Conservation (phyloP, 2,329 filamentous ascomycete genomes). For the Westerdykella ornata region DNA sequence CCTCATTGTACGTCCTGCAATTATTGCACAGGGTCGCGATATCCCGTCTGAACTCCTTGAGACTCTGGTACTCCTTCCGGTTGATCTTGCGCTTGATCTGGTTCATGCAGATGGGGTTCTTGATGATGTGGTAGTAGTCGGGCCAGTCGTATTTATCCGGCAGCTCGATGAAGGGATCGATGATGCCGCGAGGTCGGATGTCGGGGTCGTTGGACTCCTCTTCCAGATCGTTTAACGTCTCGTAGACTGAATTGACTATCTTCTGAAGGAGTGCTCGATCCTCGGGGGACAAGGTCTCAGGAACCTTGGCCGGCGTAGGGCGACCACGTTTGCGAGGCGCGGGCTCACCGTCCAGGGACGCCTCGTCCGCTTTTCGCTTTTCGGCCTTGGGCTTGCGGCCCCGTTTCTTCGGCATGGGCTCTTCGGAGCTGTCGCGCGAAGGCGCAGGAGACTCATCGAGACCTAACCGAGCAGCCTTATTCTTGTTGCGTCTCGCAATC, state of each 20-base stretch:
- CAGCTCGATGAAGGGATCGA: constrained; percentile 87
- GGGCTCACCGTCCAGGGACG: constrained; percentile 59
- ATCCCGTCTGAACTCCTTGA: constrained; percentile 76
- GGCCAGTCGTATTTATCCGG: constrained; percentile 84
- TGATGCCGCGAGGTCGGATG: constrained; percentile 67
- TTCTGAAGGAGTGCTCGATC: constrained; percentile 73
- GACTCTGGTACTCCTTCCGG: constrained; percentile 79
- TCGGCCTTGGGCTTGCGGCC: constrained; percentile 71
- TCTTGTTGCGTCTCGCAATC: constrained; percentile 70
- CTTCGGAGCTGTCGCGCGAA: constrained; percentile 80
- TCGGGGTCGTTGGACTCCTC: constrained; percentile 60
- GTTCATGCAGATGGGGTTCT: constrained; percentile 91
- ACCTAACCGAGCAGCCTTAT: constrained; percentile 58
- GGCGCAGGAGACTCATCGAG: constrained; percentile 61
- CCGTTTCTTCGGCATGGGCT: constrained; percentile 68
- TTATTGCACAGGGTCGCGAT: constrained; percentile 81
- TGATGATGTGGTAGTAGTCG: constrained; percentile 92
- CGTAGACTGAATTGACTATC: constrained; percentile 69
- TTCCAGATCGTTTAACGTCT: constrained; percentile 75
- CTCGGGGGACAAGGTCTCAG: constrained; percentile 57
- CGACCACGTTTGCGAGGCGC: constrained; percentile 59
- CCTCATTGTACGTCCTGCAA: constrained; percentile 93
- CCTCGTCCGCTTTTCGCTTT: constrained; percentile 81
- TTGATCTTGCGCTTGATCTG: constrained; percentile 93
- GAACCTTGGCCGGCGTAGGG: constrained; percentile 55